These are phyloP conservation scores for Artemisia tridentata DNA, from an alignment of 129 eudicot species.

Conservation along the genomic window DNA sequence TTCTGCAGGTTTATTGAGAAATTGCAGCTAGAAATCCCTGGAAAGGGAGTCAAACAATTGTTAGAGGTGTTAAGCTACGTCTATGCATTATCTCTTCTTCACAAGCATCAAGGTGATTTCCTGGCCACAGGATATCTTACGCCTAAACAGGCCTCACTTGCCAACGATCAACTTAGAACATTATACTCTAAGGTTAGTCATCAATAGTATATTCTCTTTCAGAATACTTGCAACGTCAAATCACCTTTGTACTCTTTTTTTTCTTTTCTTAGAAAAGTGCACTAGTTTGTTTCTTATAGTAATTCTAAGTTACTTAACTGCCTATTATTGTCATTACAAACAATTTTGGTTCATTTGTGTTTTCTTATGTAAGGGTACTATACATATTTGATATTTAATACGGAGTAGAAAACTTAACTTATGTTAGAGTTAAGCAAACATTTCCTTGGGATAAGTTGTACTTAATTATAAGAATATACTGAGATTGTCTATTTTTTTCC, in stretches of 20 bases:
- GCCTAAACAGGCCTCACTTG: constrained; percentile 77
- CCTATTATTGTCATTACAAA: too few relatives aligned
- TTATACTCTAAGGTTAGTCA: constrained; percentile 66
- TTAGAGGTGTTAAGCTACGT: constrained; percentile 63
- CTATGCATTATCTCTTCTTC: constrained; percentile 65
- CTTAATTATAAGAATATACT: too few relatives aligned
- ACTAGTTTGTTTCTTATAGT: neutral
- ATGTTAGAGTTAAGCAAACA: too few relatives aligned
- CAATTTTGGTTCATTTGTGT: too few relatives aligned
- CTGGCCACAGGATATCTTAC: constrained; percentile 67
- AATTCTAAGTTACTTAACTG: neutral
- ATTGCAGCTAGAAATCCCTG: constrained; percentile 74
- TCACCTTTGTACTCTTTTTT: neutral
- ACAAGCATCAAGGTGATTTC: constrained; percentile 90
- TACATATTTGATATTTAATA: neutral
- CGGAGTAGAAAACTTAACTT: too few relatives aligned
- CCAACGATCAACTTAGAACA: constrained; percentile 73
- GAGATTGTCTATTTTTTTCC: too few relatives aligned
- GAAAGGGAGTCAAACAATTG: constrained; percentile 72
- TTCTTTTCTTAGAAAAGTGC: neutral
- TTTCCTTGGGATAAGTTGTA: too few relatives aligned
- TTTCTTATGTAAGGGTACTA: neutral
- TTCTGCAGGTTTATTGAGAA: constrained; percentile 63
- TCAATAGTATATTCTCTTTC: neutral
- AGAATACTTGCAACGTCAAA: neutral